phyloP scores from a whole-genome alignment of 164 flowering plant genomes.

The Tetrastigma voinierianum region DNA sequence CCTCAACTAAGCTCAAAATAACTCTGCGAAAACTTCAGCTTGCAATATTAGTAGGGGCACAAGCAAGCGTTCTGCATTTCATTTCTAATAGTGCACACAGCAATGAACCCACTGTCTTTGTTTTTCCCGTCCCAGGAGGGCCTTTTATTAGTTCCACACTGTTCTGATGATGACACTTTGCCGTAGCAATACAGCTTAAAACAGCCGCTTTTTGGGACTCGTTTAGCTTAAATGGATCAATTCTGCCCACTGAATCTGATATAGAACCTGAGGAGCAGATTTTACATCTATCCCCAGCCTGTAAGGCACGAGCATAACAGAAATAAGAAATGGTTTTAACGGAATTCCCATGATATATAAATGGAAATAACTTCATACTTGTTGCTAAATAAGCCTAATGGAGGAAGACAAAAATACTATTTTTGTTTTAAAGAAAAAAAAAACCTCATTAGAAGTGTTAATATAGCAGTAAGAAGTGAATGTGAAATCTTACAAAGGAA shows the following conservation, averaged over 20 bases:
- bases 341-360: no score
- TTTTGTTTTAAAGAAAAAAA: no score
- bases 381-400: no score
- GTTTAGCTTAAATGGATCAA: not conserved
- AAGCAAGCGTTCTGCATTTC: conserved; percentile 9
- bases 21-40: no score
- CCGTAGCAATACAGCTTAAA: conserved; percentile 8
- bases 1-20: conserved; percentile 18
- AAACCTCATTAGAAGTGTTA: not conserved
- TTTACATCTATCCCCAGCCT: conserved; percentile 1
- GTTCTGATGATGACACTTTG: not conserved
- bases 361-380: no score
- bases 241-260: not conserved
- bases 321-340: not conserved
- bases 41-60: conserved; percentile 21
- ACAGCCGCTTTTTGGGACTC: conserved; percentile 14
- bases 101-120: conserved; percentile 8
- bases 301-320: not conserved
- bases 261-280: not conserved
- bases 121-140: conserved; percentile 16
- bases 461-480: not conserved
- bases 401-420: not conserved
- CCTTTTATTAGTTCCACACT: conserved; percentile 14
- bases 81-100: not conserved
- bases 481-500: conserved; percentile 9